Evolutionary conservation across 768 basidiomycete genomes (phyloP).

Genomic region (Rubroboletus pulcherrimus): DNA sequence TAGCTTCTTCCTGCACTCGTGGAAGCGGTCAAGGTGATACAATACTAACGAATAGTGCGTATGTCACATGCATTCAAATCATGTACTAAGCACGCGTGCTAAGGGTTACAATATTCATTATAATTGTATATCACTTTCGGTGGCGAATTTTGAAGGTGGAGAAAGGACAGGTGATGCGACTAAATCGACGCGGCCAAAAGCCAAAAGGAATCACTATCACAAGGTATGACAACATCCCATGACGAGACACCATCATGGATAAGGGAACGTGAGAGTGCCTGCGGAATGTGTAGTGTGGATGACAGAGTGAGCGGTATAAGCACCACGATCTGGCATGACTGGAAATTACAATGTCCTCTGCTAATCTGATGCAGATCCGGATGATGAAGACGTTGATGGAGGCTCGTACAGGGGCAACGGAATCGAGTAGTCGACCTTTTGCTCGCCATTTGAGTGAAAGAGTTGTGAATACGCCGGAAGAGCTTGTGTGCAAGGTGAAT

Average conservation of each 20-base stretch:
- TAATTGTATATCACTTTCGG: not conserved
- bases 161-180: slow-evolving; percentile 5
- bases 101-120: not conserved
- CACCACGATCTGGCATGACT: not conserved
- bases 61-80: not conserved
- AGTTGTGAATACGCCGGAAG: slow-evolving; percentile 80
- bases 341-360: slow-evolving; percentile 5
- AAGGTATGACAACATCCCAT: not conserved
- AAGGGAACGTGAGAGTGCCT: not conserved
- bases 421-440: slow-evolving; percentile 60
- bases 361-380: slow-evolving; percentile 1
- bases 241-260: not conserved
- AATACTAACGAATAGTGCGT: no score
- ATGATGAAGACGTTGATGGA: slow-evolving; percentile 6
- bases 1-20: no score
- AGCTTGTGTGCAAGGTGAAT: slow-evolving; percentile 22
- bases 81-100: not conserved
- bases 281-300: not conserved
- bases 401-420: slow-evolving; percentile 67
- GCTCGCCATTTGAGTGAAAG: slow-evolving; percentile 70
- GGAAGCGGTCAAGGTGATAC: no score
- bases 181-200: slow-evolving; percentile 8
- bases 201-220: not conserved
- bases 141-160: not conserved
- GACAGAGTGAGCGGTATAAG: not conserved